phyloP scores from a whole-genome alignment of 768 basidiomycete genomes.

The Pluteus cervinus region DNA sequence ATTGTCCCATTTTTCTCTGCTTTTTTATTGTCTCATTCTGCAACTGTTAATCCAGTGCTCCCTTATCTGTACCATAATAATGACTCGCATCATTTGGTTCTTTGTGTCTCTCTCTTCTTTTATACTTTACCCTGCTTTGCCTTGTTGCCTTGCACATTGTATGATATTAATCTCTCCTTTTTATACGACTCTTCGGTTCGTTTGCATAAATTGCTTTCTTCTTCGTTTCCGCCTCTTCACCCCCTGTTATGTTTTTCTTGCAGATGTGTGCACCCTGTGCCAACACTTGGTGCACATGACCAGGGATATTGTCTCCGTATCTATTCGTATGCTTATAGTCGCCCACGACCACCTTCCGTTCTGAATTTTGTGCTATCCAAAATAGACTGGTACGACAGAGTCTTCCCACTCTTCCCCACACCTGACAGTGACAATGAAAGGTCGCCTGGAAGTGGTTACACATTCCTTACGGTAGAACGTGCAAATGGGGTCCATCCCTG shows the following conservation, averaged over 20 bases:
- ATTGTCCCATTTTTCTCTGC: neutral
- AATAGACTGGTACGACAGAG: too few species aligned
- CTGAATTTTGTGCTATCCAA: too few species aligned
- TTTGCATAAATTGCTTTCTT: neutral
- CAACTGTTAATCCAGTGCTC: neutral
- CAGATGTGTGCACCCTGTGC: too few species aligned
- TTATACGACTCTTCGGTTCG: neutral
- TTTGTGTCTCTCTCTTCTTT: slow-evolving; percentile 10
- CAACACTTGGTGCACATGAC: too few species aligned
- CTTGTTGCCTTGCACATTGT: slow-evolving; percentile 3
- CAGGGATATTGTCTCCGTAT: too few species aligned
- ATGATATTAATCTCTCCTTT: neutral
- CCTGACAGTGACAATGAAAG: too few species aligned
- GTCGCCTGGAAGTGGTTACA: too few species aligned
- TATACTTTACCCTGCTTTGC: slow-evolving; percentile 4
- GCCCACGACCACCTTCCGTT: too few species aligned
- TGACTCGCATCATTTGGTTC: slow-evolving; percentile 1
- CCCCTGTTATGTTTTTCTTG: neutral
- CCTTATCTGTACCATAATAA: neutral
- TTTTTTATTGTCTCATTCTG: neutral
- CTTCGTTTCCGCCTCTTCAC: neutral
- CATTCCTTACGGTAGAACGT: too few species aligned
- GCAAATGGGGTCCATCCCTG: too few species aligned
- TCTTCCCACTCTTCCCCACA: too few species aligned
- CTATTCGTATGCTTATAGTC: too few species aligned